Evolutionary conservation across 2,329 filamentous ascomycete genomes (phyloP).

Genomic region (Pleurostoma richardsiae): DNA sequence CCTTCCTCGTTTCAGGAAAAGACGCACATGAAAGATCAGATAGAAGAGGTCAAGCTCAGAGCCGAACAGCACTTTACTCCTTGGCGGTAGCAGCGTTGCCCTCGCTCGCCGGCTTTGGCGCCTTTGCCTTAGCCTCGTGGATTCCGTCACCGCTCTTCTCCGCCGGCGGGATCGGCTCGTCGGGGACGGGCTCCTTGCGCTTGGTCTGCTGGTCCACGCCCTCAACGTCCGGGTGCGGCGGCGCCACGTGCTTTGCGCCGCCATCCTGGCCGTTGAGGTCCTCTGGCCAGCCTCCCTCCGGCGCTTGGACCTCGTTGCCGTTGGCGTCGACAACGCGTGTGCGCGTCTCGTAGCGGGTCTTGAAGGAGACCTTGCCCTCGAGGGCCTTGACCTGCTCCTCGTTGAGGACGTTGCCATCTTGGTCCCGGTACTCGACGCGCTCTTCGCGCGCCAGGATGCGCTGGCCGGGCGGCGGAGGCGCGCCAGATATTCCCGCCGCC

Average conservation of each 20-base stretch:
- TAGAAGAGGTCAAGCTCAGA: too few species aligned
- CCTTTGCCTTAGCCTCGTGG: constrained; percentile 48
- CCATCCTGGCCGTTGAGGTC: constrained; percentile 9
- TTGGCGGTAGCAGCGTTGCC: constrained; percentile 49
- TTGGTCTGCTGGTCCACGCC: constrained; percentile 56
- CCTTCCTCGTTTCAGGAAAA: too few species aligned
- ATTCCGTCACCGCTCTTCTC: constrained; percentile 54
- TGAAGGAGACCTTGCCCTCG: constrained; percentile 89
- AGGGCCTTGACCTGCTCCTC: constrained; percentile 78
- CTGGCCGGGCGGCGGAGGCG: constrained; percentile 42
- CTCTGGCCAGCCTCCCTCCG: constrained; percentile 32
- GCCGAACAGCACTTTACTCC: background rate
- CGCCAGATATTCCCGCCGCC: constrained; percentile 37
- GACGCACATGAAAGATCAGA: too few species aligned
- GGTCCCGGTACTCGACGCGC: constrained; percentile 89
- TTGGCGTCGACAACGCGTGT: constrained; percentile 75
- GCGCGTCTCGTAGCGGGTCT: constrained; percentile 93
- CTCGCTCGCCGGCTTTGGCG: constrained; percentile 60
- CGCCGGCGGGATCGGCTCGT: constrained; percentile 32
- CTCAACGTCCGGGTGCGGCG: constrained; percentile 57
- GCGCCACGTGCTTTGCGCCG: constrained; percentile 38
- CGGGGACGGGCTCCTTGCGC: constrained; percentile 26
- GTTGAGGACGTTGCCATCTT: constrained; percentile 83
- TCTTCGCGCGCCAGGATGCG: constrained; percentile 61
- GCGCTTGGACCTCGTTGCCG: constrained; percentile 67